phyloP scores from a whole-genome alignment of 768 basidiomycete species.

The Sistotremastrum suecicum region DNA sequence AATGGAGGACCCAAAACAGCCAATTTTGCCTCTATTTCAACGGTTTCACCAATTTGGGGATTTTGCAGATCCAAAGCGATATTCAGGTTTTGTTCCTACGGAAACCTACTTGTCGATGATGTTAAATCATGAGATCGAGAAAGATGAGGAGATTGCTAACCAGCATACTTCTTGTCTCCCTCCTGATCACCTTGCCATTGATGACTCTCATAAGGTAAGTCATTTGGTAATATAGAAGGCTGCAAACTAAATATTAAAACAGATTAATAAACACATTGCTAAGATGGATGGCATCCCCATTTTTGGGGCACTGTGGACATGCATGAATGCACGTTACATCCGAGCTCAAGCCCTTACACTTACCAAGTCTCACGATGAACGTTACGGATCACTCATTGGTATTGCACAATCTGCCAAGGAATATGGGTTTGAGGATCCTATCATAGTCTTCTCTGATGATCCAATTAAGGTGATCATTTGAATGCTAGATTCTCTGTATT shows the following conservation, averaged over 20 bases:
- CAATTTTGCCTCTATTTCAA: slow-evolving; percentile 1
- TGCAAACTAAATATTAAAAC: too few relatives aligned
- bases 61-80: slow-evolving; percentile 8
- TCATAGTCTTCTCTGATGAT: slow-evolving; percentile 5
- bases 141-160: slow-evolving; percentile 12
- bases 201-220: slow-evolving; percentile 16
- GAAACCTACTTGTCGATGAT: slow-evolving; percentile 11
- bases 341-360: slow-evolving; percentile 10
- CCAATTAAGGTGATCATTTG: slow-evolving; percentile 5
- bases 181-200: slow-evolving; percentile 12
- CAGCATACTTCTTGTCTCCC: slow-evolving; percentile 12
- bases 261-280: slow-evolving; percentile 16
- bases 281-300: slow-evolving; percentile 11
- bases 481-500: not conserved
- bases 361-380: slow-evolving; percentile 12
- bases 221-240: too few relatives aligned
- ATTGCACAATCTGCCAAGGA: slow-evolving; percentile 3
- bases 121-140: slow-evolving; percentile 13
- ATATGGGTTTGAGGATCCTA: slow-evolving; percentile 2
- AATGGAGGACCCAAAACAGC: not conserved
- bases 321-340: slow-evolving; percentile 12
- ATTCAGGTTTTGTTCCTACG: slow-evolving; percentile 13
- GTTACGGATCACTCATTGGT: slow-evolving; percentile 2
- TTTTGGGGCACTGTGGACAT: slow-evolving; percentile 14
- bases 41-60: slow-evolving; percentile 9